Evolutionary conservation across 495 filamentous ascomycete genomes (phyloP).

Genomic region (Neurospora discreta): DNA sequence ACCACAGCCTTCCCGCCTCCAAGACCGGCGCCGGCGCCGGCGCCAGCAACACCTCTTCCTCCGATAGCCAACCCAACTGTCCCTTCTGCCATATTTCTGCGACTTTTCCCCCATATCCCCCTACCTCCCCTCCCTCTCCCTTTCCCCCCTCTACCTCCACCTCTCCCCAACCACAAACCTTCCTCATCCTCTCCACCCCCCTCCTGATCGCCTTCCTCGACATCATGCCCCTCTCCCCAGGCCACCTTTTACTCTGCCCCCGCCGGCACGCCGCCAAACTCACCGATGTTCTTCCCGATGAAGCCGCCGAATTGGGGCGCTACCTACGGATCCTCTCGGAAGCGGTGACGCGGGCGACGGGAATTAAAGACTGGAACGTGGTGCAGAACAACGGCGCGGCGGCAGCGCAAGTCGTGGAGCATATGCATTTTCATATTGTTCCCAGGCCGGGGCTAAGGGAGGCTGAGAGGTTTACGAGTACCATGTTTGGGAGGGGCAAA

Average conservation of each 20-base stretch:
- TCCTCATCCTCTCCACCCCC: slow-evolving; percentile 63
- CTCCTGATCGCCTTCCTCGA: slow-evolving; percentile 77
- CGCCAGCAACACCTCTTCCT: neutral
- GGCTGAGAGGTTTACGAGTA: slow-evolving; percentile 41
- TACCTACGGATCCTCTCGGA: slow-evolving; percentile 68
- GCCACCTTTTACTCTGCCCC: slow-evolving; percentile 69
- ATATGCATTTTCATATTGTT: slow-evolving; percentile 90
- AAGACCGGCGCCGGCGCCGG: neutral
- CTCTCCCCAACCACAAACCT: slow-evolving; percentile 36
- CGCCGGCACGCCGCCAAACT: slow-evolving; percentile 62
- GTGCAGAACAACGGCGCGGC: slow-evolving; percentile 88
- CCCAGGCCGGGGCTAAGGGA: slow-evolving; percentile 50
- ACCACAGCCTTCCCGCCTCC: slow-evolving; percentile 1
- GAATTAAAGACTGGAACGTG: slow-evolving; percentile 74
- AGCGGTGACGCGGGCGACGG: slow-evolving; percentile 51
- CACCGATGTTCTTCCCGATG: slow-evolving; percentile 45
- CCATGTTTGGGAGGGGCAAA: slow-evolving; percentile 79
- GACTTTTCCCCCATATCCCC: slow-evolving; percentile 33
- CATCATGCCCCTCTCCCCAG: slow-evolving; percentile 70
- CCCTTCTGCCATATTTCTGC: slow-evolving; percentile 57
- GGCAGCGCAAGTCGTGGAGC: slow-evolving; percentile 82
- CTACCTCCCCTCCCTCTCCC: slow-evolving; percentile 21
- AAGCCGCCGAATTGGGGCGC: slow-evolving; percentile 50
- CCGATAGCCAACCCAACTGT: slow-evolving; percentile 25
- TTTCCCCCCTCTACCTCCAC: slow-evolving; percentile 20